phyloP scores from a whole-genome alignment of 768 basidiomycete genomes.

The Russula foetens region DNA sequence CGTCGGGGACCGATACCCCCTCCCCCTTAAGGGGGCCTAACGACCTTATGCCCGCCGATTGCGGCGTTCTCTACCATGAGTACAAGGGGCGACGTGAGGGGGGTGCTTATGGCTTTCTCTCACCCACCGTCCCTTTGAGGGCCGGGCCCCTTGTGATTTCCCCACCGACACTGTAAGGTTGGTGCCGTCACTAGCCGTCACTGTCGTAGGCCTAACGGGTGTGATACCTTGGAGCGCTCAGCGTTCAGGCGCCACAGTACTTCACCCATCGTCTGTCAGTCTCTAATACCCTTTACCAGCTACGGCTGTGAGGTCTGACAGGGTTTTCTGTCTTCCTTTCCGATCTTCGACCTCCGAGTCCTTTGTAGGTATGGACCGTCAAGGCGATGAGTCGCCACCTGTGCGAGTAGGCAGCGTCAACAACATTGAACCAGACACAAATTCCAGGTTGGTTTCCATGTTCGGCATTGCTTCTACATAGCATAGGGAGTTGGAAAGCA shows the following conservation, averaged over 20 bases:
- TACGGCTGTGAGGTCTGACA: not conserved
- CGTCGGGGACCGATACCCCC: slow-evolving; percentile 58
- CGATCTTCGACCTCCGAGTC: not conserved
- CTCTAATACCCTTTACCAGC: slow-evolving; percentile 27
- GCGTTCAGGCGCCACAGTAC: slow-evolving; percentile 44
- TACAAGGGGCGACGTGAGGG: slow-evolving; percentile 74
- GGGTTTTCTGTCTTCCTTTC: not conserved
- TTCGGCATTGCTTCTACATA: slow-evolving; percentile 81
- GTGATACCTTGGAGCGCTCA: slow-evolving; percentile 38
- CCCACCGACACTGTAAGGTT: no score
- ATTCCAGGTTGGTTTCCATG: slow-evolving; percentile 64
- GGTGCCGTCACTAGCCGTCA: slow-evolving; percentile 44
- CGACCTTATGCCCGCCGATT: slow-evolving; percentile 73
- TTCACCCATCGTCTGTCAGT: slow-evolving; percentile 83
- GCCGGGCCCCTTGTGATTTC: no score
- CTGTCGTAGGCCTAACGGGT: slow-evolving; percentile 54
- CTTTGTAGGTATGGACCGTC: slow-evolving; percentile 68
- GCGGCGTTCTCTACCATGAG: slow-evolving; percentile 62
- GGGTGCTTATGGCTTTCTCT: slow-evolving; percentile 38
- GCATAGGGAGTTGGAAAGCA: slow-evolving; percentile 58
- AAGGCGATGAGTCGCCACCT: slow-evolving; percentile 74
- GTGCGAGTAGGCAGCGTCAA: slow-evolving; percentile 60
- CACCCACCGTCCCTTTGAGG: no score
- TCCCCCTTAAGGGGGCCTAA: slow-evolving; percentile 40
- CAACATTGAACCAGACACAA: slow-evolving; percentile 56